Percentiles rank a stretch among this genome's conserved stretches.
Evolutionary conservation across 169 alveolate genomes (phyloP).

Genomic region (Eimeria maxima): DNA sequence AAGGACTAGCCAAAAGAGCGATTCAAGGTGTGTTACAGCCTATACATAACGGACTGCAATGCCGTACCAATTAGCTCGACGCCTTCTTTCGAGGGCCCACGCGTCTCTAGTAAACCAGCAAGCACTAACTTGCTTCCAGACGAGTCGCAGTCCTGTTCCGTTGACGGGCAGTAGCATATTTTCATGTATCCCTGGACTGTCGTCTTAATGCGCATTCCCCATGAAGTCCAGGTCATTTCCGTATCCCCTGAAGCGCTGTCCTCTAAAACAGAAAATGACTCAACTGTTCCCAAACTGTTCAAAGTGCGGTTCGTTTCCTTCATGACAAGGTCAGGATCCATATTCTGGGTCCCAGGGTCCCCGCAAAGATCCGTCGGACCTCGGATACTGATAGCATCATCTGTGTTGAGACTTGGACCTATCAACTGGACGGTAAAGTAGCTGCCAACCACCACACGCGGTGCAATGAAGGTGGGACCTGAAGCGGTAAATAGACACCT

Average conservation of each 20-base stretch:
- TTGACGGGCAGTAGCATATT: constrained; percentile 80
- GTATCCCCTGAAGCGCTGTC: background rate
- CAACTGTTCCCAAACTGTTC: constrained; percentile 56
- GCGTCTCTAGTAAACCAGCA: constrained; percentile 53
- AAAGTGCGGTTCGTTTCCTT: constrained; percentile 33
- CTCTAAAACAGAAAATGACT: background rate
- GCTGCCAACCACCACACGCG: constrained; percentile 54
- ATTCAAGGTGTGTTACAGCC: background rate
- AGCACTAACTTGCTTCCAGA: constrained; percentile 47
- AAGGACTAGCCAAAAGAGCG: background rate
- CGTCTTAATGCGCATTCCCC: constrained; percentile 61
- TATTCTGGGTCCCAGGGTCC: constrained; percentile 54
- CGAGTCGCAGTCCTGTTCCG: constrained; percentile 32
- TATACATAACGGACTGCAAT: background rate
- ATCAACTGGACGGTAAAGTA: constrained; percentile 59
- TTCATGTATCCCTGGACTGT: constrained; percentile 41
- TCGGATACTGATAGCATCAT: constrained; percentile 66
- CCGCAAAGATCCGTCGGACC: constrained; percentile 50
- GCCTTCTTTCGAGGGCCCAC: constrained; percentile 75
- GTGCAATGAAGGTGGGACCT: constrained; percentile 62
- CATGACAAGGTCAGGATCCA: constrained; percentile 62
- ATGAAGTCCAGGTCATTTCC: constrained; percentile 66
- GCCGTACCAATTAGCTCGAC: constrained; percentile 63
- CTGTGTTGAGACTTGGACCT: constrained; percentile 32
- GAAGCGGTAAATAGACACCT: background rate